Evolutionary conservation across 2,329 filamentous ascomycete genomes (phyloP), one percentile per base, ranked within the genome.

Genomic region (Colletotrichum higginsianum): DNA sequence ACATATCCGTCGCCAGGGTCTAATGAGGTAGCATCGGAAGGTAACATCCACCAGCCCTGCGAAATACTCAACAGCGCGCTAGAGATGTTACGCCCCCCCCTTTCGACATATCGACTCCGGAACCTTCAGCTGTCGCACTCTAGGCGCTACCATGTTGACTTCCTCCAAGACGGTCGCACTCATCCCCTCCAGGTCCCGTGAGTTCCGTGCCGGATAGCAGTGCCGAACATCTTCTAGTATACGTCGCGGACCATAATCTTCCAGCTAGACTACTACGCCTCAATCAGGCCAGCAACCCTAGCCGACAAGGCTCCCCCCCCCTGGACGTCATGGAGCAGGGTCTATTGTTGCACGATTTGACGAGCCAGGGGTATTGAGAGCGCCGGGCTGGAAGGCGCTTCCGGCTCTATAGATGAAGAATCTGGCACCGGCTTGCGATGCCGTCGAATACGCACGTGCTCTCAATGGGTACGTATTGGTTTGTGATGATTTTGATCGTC

Each of bases 401-500:
- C 40, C 66, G 66, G 65, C 21, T 75, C 73, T 77, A 90, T 75
- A 91, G 80, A 72, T 86, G 85, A 75, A 91, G 80, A 63, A 90
- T 85, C 78, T 90, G 88, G 75, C 87, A 89, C 73, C 88, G 87
- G 80, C 89, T 91, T 71, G 83, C 84, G 74, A 93, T 90, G 26
- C 91, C 91, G 83, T 93, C 91, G 76, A 91, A 93, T 73, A 93
- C 85, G 78, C 91, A 92, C 18, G 89, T 91, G 80, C 93, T 92
- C 76, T 93, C 90, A 74, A 92, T 88, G 30, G 91, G 91, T 53
- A 93, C 85, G 81, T 93, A 93, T 83, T 93, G 91, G 78, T 90
- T 90, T 15, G 91, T 93, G 76, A 93, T 89, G 69, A 96, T 89
- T 81, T 99, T 99, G 84, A 99, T 97, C 74, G 96, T 90, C 84